Percentiles rank a stretch among this genome's conserved stretches.
phyloP scores from a whole-genome alignment of 345 rosid species.

The Physaria fendleri region DNA sequence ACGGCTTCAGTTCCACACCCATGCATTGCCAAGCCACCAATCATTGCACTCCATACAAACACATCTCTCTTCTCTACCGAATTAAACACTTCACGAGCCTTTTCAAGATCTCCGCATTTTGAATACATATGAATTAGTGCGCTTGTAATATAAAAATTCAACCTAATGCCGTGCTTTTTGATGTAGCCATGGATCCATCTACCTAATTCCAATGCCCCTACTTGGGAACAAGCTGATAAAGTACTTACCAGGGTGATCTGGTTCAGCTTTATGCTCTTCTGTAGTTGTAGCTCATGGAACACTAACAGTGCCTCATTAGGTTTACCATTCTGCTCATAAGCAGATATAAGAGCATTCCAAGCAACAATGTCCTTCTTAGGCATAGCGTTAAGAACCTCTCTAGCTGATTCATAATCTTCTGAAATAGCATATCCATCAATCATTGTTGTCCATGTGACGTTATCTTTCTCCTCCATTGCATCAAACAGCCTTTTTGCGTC shows the following conservation, averaged over 20 bases:
- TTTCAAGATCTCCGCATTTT: constrained; percentile 63
- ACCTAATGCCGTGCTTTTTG: constrained; percentile 39
- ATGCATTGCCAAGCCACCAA: constrained; percentile 69
- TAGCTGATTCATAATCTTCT: constrained; percentile 45
- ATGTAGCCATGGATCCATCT: constrained; percentile 46
- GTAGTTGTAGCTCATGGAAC: constrained; percentile 50
- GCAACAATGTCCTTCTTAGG: constrained; percentile 49
- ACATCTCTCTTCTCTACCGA: constrained; percentile 47
- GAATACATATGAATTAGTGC: constrained; percentile 78
- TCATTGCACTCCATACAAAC: constrained; percentile 73
- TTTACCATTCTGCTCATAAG: constrained; percentile 58
- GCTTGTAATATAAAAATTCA: constrained; percentile 51
- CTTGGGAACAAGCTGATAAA: constrained; percentile 61
- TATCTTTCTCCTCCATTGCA: constrained; percentile 48
- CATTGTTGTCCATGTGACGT: constrained; percentile 67
- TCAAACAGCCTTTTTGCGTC: constrained; percentile 53
- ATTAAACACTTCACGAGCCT: constrained; percentile 56
- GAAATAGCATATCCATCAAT: constrained; percentile 62
- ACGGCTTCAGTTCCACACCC: constrained; percentile 53
- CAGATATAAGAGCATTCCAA: constrained; percentile 67
- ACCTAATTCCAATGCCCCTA: constrained; percentile 59
- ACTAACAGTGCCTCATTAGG: constrained; percentile 54
- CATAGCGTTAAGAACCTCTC: constrained; percentile 42
- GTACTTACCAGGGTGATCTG: constrained; percentile 55
- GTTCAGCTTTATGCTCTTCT: constrained; percentile 38